These are phyloP conservation scores for Clonostachys byssicola DNA, from an alignment of 2,329 filamentous ascomycete species.

Conservation along the genomic window DNA sequence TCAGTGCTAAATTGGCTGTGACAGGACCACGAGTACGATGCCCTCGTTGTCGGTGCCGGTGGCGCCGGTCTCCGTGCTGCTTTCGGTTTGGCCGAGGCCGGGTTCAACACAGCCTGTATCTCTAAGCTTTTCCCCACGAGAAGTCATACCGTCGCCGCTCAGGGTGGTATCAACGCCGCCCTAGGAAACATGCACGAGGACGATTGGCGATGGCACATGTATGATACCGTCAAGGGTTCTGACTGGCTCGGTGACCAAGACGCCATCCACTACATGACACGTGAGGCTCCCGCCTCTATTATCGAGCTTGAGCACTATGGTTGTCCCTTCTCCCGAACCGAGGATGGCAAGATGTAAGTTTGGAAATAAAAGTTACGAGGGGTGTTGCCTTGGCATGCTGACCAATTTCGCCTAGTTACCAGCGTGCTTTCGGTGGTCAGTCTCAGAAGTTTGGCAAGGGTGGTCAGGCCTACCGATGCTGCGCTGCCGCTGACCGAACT, in stretches of 20 bases:
- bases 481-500: slow-evolving; percentile 92
- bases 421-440: slow-evolving; percentile 97
- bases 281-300: slow-evolving; percentile 86
- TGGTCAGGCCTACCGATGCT: slow-evolving; percentile 96
- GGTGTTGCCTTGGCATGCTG: background rate
- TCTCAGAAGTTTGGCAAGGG: slow-evolving; percentile 94
- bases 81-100: slow-evolving; percentile 82
- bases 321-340: slow-evolving; percentile 93
- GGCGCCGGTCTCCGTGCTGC: slow-evolving; percentile 78
- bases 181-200: slow-evolving; percentile 97
- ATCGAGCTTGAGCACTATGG: slow-evolving; percentile 97
- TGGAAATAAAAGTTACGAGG: background rate
- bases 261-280: slow-evolving; percentile 97
- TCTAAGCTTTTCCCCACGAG: slow-evolving; percentile 82
- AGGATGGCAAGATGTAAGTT: slow-evolving; percentile 86
- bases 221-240: slow-evolving; percentile 96
- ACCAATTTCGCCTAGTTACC: slow-evolving; percentile 61
- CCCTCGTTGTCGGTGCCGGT: slow-evolving; percentile 84
- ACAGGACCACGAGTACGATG: slow-evolving; percentile 97
- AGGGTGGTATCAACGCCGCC: slow-evolving; percentile 84
- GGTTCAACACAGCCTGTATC: slow-evolving; percentile 87
- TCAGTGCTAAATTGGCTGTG: background rate
- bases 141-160: slow-evolving; percentile 78
- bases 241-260: slow-evolving; percentile 98
- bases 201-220: slow-evolving; percentile 99